Percentiles rank a stretch among this genome's conserved stretches.
Evolutionary conservation across 148 eudicot species (phyloP).

Genomic region (Salicornia ramosissima): DNA sequence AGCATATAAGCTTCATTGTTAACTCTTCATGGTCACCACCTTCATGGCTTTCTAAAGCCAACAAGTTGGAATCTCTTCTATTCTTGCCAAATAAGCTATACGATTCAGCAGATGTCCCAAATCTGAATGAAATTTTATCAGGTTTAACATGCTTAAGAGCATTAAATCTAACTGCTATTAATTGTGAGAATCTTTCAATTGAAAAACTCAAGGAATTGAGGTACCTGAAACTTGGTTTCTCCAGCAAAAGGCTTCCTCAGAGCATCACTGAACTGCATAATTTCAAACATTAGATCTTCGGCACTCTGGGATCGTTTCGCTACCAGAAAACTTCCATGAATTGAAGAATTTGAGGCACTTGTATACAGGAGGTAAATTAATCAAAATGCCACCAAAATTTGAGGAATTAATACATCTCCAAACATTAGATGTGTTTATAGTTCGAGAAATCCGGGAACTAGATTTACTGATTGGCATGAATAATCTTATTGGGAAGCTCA

Average conservation of each 20-base stretch:
- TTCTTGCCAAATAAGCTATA: not conserved
- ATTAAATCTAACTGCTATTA: not conserved
- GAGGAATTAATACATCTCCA: not conserved
- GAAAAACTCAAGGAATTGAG: not conserved
- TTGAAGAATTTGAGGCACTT: conserved; percentile 10
- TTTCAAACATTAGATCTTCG: conserved; percentile 12
- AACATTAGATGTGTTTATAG: conserved; percentile 9
- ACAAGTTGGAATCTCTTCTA: conserved; percentile 8
- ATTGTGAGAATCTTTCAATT: not conserved
- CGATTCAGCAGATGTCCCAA: not conserved
- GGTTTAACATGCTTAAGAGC: not conserved
- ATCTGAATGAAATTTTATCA: not conserved
- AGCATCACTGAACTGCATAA: not conserved
- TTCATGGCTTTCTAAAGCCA: not conserved
- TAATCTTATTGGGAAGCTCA: not conserved
- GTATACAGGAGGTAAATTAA: not conserved
- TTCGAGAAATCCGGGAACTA: not conserved
- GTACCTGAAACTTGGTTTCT: conserved; percentile 9
- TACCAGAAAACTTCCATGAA: not conserved
- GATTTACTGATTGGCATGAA: not conserved
- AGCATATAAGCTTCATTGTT: not conserved
- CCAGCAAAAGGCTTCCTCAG: not conserved
- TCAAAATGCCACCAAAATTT: not conserved
- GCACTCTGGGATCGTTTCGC: not conserved
- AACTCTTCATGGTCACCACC: conserved; percentile 1